Conservation (phyloP, 495 filamentous ascomycete species). For the Aspergillus coremiiformis region DNA sequence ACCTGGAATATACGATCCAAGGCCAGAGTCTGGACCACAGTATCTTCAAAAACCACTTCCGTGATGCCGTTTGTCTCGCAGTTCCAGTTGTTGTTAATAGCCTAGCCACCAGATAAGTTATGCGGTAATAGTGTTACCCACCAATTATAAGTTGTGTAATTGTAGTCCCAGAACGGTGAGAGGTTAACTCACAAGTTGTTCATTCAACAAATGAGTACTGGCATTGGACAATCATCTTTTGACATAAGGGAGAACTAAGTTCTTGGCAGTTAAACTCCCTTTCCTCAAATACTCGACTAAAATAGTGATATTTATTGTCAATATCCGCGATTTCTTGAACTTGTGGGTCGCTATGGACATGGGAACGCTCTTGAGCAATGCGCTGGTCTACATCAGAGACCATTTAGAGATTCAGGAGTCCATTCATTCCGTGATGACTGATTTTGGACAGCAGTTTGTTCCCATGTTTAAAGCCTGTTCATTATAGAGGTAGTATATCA, state of each 20-base stretch:
- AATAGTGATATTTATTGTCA: slow-evolving; percentile 26
- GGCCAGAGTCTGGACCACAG: slow-evolving; percentile 47
- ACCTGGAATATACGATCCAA: slow-evolving; percentile 45
- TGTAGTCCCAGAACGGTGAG: slow-evolving; percentile 31
- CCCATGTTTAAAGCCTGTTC: slow-evolving; percentile 22
- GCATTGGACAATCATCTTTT: slow-evolving; percentile 29
- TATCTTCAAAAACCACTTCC: slow-evolving; percentile 56
- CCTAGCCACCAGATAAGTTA: too few species aligned
- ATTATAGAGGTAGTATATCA: slow-evolving; percentile 10
- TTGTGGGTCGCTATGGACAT: slow-evolving; percentile 15
- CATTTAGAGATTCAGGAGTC: slow-evolving; percentile 24
- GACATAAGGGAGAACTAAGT: slow-evolving; percentile 41
- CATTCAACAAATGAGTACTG: not conserved
- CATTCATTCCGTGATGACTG: slow-evolving; percentile 23
- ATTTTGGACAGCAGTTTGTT: slow-evolving; percentile 27
- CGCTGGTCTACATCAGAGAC: slow-evolving; percentile 21
- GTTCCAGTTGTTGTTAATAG: not conserved
- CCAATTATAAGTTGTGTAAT: slow-evolving; percentile 52
- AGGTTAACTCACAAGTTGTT: not conserved
- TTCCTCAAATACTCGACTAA: slow-evolving; percentile 28
- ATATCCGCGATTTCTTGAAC: slow-evolving; percentile 34
- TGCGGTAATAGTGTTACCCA: slow-evolving; percentile 13
- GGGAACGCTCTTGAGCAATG: slow-evolving; percentile 20
- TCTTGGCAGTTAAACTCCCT: slow-evolving; percentile 36
- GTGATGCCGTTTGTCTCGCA: slow-evolving; percentile 51